Base-by-base conservation (phyloP, 192 early-diverging fungal genomes). In the Paraglomus brasilianum region DNA sequence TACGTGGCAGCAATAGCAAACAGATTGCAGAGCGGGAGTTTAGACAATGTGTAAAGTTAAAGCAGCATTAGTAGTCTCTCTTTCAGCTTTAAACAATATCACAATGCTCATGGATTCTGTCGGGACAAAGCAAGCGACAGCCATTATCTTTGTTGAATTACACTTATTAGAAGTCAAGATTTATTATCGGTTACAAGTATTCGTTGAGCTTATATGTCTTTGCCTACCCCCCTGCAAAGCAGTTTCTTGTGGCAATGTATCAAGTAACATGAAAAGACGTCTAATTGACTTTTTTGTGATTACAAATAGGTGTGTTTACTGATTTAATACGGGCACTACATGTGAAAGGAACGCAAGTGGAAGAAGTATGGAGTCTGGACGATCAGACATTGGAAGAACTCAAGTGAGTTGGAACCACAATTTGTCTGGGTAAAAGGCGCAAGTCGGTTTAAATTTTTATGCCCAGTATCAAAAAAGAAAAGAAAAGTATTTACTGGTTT, bases 301-400 rank as follows among this genome's bases (percentile, higher is more conserved):
- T 38, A 15, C 8, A 5, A 41, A 2, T 51, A 88, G 87, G 86
- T 56, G 90, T 93, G 38, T 93, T 93, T 53, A 92, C 92, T 11
- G 91, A 92, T 76, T 80, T 93, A 19, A 92, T 93, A 69, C 73
- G 80, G 15, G 86, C 81, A 64, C 86, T 93, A 79, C 89, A 91
- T 6, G 89, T 85, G 8, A 63, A 70, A 43, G 89, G 91, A 45
- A 78, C 87, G 58, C 89, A 91, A 61, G 88, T 93, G 0, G 92
- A 92, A 60, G 92, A 93, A 69, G 80, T 93, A 1, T 92, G 86
- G 75, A 87, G 87, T 61, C 80, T 93, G 46, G 91, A 92, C 71
- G 73, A 81, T 19, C 81, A 78, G 13, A 75, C 82, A 1, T 70
- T 92, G 56, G 80, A 83, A 39, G 79, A 77, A 21, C 72, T 91